phyloP scores from a whole-genome alignment of 371 early-diverging fungal genomes.

The Smittium culicis region DNA sequence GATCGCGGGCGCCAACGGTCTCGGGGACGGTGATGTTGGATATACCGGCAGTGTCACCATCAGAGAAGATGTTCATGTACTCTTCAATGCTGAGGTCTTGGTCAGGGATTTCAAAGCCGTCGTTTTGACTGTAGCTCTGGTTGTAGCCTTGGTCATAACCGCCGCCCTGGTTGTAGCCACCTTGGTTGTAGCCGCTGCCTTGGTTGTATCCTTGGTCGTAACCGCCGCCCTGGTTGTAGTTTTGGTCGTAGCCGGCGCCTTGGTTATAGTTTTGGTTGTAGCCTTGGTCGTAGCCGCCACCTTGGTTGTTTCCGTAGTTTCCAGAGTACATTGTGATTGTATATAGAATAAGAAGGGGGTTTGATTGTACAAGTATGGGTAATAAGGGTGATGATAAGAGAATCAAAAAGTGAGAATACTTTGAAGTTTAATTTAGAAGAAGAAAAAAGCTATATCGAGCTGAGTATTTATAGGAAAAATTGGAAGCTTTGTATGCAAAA shows the following conservation, averaged over 20 bases:
- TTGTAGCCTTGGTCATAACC: conserved; percentile 2
- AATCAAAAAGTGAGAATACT: too few species aligned
- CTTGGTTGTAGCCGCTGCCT: conserved; percentile 12
- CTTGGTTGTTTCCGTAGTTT: conserved; percentile 6
- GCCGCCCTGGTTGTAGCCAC: conserved; percentile 6
- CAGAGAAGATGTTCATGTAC: neutral
- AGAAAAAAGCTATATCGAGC: too few species aligned
- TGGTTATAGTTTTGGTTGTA: neutral
- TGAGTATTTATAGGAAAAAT: too few species aligned
- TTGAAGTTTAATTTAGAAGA: too few species aligned
- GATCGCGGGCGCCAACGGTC: conserved; percentile 4
- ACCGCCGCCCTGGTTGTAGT: conserved; percentile 11
- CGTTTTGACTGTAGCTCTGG: too few species aligned
- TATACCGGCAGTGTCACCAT: neutral
- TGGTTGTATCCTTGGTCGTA: conserved; percentile 14
- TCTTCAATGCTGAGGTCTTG: neutral
- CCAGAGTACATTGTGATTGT: too few species aligned
- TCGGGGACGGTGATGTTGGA: neutral
- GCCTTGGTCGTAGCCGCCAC: conserved; percentile 4
- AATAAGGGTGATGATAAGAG: too few species aligned
- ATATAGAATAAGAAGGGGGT: too few species aligned
- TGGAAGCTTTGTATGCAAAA: too few species aligned
- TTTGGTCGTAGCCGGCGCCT: conserved; percentile 13
- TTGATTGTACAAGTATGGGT: too few species aligned
- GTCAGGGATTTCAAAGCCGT: conserved; percentile 1